Conservation (phyloP, 2,329 filamentous ascomycete species). For the Exophiala bonariae region DNA sequence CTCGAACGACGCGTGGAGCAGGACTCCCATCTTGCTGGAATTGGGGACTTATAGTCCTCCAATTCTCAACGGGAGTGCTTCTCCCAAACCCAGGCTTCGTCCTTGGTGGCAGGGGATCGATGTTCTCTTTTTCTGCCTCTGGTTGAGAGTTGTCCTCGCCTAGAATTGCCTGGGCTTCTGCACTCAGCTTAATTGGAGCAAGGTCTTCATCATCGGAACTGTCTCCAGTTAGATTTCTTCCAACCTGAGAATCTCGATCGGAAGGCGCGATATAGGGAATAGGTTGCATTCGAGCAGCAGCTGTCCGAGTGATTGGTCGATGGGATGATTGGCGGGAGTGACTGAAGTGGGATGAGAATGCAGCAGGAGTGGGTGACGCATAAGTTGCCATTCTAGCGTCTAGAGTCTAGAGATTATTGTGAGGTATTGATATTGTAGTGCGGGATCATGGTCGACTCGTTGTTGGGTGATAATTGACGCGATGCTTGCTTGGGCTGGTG, state of each 20-base stretch:
- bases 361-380: conserved; percentile 40
- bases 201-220: conserved; percentile 94
- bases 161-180: conserved; percentile 83
- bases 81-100: conserved; percentile 10
- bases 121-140: conserved; percentile 33
- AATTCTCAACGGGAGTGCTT: conserved; percentile 25
- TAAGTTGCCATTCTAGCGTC: conserved; percentile 29
- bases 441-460: too few relatives aligned
- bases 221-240: conserved; percentile 57
- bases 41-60: conserved; percentile 38
- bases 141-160: conserved; percentile 57
- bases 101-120: conserved; percentile 9
- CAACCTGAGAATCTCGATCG: not conserved
- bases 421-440: too few relatives aligned
- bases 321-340: conserved; percentile 36
- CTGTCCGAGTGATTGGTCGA: conserved; percentile 32
- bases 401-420: too few relatives aligned
- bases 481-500: too few relatives aligned
- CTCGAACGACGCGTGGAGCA: conserved; percentile 41
- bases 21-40: conserved; percentile 42
- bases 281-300: conserved; percentile 10
- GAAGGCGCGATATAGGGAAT: not conserved
- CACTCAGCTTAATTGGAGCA: conserved; percentile 89
- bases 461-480: too few relatives aligned
- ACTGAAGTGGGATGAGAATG: conserved; percentile 37